Evolutionary conservation across 2,329 filamentous ascomycete genomes (phyloP).

Genomic region (Alternaria longipes): DNA sequence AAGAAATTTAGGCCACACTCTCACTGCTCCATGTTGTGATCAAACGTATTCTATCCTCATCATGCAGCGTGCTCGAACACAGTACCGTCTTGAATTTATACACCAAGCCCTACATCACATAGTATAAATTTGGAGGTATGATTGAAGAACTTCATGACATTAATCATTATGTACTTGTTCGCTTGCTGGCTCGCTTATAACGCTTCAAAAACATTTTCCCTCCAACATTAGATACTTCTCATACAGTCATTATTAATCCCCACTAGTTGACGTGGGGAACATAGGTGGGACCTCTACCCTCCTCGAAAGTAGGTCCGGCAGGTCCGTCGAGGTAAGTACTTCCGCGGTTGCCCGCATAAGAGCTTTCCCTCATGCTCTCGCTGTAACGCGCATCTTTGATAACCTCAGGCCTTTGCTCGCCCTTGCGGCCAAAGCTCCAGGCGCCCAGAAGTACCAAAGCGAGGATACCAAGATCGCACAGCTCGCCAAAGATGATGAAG

Average conservation of each 20-base stretch:
- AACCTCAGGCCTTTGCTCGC: background rate
- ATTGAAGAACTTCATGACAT: background rate
- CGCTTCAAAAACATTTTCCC: background rate
- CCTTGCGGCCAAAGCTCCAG: constrained; percentile 27
- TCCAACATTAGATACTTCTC: background rate
- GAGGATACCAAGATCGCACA: constrained; percentile 23
- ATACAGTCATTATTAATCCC: background rate
- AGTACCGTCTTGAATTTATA: background rate
- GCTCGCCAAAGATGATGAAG: constrained; percentile 33
- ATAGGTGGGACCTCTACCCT: background rate
- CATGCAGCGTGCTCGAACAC: too few species aligned
- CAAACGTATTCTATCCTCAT: too few species aligned
- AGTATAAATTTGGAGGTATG: background rate
- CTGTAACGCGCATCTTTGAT: constrained; percentile 16
- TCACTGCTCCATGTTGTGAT: too few species aligned
- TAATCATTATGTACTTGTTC: background rate
- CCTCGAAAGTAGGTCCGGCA: background rate
- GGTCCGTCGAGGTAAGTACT: background rate
- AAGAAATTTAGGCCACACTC: too few species aligned
- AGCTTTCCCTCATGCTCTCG: constrained; percentile 4
- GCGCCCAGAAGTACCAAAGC: constrained; percentile 21
- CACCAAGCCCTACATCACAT: background rate
- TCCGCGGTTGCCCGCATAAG: background rate
- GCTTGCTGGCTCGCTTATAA: background rate
- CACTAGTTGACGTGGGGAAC: background rate